A percentile compares a stretch with the other conserved stretches of the same genome.
Evolutionary conservation across 1,284 basidiomycete species (phyloP).

Genomic region (Ceratobasidium sp.): DNA sequence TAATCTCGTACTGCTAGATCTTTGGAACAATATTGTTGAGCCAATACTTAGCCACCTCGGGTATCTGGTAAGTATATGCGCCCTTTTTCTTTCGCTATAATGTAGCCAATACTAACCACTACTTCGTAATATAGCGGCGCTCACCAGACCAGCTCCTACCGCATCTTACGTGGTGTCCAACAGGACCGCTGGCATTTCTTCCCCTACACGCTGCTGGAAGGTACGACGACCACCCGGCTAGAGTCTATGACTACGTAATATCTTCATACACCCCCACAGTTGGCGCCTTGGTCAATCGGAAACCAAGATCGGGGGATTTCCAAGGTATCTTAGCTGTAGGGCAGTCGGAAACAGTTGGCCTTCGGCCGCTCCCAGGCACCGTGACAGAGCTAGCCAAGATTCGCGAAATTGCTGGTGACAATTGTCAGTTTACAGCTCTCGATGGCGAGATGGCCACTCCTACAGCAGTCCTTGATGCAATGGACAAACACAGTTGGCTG

Average conservation of each 20-base stretch:
- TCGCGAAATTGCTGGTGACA: too few relatives aligned
- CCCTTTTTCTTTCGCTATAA: too few relatives aligned
- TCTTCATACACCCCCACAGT: conserved; percentile 17
- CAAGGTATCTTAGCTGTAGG: background rate
- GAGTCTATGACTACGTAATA: background rate
- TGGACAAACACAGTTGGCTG: background rate
- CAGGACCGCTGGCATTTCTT: conserved; percentile 7
- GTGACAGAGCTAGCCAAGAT: background rate
- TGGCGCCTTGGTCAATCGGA: background rate
- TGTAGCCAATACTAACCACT: too few relatives aligned
- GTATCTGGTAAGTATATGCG: background rate
- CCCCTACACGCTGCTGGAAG: conserved; percentile 1
- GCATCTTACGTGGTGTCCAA: conserved; percentile 7
- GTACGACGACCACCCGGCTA: background rate
- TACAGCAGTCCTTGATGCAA: background rate
- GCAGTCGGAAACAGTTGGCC: background rate
- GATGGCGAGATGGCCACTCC: background rate
- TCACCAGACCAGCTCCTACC: background rate
- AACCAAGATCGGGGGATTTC: too few relatives aligned
- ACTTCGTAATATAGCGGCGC: background rate
- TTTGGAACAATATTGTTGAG: background rate
- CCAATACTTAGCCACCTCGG: background rate
- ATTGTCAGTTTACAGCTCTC: background rate
- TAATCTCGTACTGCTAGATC: too few relatives aligned
- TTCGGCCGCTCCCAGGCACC: background rate